Base-by-base conservation (phyloP, 2,329 filamentous ascomycete species). In the Chrysoporthe deuterocubensis region DNA sequence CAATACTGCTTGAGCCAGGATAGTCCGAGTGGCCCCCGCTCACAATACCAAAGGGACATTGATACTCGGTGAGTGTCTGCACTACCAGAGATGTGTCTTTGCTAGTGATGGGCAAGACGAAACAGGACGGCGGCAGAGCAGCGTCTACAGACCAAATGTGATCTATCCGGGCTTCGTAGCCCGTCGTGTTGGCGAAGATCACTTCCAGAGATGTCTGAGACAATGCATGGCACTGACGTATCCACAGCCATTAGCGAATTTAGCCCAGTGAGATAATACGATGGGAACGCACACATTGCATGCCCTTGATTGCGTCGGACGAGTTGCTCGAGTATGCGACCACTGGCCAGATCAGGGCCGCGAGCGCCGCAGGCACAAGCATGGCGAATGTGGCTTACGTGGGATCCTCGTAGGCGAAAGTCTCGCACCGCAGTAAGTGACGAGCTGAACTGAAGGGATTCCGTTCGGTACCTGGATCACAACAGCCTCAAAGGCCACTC, bases 141-240 rank as follows among this genome's bases (percentile, higher is more conserved):
- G 56, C 34, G 13, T 59, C 56, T 11, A 42, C 56, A 59, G 56
- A 59, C 56, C 56, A 59, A 5, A 59, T 59, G 40, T 59, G 34
- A 40, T 42, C 56, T n/a, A 34, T 40, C 9, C 56, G 26, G 2
- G 16, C 34, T 5, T 42, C 26, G 34, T 59, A 59, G 34, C 56
- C n/a, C 16, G 56, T 59, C 18, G 34, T 40, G 34, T 40, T 59
- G 40, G 26, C 34, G 34, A 59, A 40, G 34, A 37, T 40, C 56
- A 59, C 34, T 42, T 59, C 9, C 56, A 59, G 18, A 37, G 34
- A 59, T 42, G 34, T 40, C 46, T 59, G 56, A n/a, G 56, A 59
- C 56, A 40, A 50, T 50, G 16, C 46, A 18, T 59, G 13, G 56
- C 56, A 59, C 56, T 59, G 34, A n/a, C 21, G 18, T 59, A 11